Evolutionary conservation across 345 rosid species (phyloP).

Genomic region (Trapa incisa): DNA sequence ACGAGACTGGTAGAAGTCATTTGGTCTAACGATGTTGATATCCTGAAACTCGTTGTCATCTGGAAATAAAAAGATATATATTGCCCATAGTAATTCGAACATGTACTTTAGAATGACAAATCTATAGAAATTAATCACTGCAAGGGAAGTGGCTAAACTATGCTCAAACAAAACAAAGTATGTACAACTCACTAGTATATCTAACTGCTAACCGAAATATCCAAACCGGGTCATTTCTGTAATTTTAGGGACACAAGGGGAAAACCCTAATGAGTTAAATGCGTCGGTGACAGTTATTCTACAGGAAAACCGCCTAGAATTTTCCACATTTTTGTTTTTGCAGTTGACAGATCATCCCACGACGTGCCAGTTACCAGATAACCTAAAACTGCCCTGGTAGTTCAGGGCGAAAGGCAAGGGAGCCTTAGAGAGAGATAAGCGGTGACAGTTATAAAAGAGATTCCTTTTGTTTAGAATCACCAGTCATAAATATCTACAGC

Average conservation of each 20-base stretch:
- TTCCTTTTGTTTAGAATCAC: neutral
- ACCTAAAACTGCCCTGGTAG: neutral
- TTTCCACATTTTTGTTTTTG: neutral
- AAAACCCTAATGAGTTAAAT: no score
- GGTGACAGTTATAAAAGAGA: neutral
- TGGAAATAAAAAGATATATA: neutral
- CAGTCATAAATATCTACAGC: neutral
- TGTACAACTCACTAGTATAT: neutral
- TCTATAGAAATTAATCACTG: neutral
- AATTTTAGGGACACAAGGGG: no score
- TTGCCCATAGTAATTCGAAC: no score
- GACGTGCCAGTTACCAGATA: neutral
- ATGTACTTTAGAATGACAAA: no score
- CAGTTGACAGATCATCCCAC: neutral
- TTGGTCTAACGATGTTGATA: constrained; percentile 11
- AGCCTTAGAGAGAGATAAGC: neutral
- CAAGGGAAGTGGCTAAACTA: neutral
- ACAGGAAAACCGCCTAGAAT: neutral
- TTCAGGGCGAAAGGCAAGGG: neutral
- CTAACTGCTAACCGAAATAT: no score
- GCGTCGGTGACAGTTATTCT: neutral
- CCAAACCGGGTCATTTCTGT: no score
- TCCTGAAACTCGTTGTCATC: constrained; percentile 17
- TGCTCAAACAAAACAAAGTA: neutral
- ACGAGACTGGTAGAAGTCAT: constrained; percentile 10